Evolutionary conservation across 129 eudicot species (phyloP).

Genomic region (Artemisia argyi): DNA sequence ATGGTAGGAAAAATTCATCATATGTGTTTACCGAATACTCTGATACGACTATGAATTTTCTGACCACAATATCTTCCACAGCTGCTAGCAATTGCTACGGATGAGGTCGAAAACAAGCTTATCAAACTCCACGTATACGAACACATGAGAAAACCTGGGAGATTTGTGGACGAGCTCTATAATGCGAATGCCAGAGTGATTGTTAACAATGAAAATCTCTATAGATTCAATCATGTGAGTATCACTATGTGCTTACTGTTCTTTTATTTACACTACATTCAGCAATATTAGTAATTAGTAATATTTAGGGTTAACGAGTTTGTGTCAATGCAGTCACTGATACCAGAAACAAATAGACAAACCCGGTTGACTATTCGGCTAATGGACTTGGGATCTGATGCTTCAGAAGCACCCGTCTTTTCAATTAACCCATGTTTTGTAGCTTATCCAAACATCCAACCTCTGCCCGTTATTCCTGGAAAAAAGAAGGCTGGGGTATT

Average conservation of each 20-base stretch:
- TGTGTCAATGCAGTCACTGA: constrained; percentile 47
- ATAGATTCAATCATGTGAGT: constrained; percentile 76
- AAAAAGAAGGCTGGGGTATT: constrained; percentile 56
- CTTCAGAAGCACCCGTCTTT: constrained; percentile 60
- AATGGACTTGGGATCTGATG: constrained; percentile 67
- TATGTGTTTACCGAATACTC: neutral
- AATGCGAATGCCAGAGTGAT: constrained; percentile 75
- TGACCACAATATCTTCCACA: constrained; percentile 28
- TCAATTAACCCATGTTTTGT: constrained; percentile 69
- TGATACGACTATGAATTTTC: constrained; percentile 13
- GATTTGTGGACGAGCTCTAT: constrained; percentile 64
- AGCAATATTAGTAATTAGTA: neutral
- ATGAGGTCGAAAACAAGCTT: constrained; percentile 80
- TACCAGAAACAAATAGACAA: constrained; percentile 34
- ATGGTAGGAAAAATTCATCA: neutral
- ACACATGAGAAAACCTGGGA: constrained; percentile 54
- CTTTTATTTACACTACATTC: too few relatives aligned
- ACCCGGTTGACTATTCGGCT: constrained; percentile 67
- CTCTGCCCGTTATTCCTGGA: constrained; percentile 45
- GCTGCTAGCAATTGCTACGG: constrained; percentile 74
- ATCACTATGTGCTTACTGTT: too few relatives aligned
- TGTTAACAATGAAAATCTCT: constrained; percentile 69
- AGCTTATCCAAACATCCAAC: constrained; percentile 52
- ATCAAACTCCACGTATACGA: constrained; percentile 82
- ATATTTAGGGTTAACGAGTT: constrained; percentile 9